These are phyloP conservation scores for Yarrowia deformans DNA, from an alignment of 805 yeast species.

Conservation along the genomic window DNA sequence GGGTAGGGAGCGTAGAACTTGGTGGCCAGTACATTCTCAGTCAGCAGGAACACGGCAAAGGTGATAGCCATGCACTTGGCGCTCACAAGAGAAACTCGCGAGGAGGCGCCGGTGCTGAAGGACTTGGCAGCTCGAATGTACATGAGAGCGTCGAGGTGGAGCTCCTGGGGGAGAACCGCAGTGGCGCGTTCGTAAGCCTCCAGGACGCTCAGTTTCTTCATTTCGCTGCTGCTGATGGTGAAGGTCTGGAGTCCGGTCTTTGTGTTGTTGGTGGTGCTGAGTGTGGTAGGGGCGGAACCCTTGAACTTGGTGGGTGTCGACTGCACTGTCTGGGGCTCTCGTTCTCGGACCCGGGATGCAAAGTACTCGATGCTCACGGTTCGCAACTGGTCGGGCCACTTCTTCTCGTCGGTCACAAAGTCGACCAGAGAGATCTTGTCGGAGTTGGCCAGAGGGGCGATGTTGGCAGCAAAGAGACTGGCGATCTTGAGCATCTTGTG, in stretches of 20 bases:
- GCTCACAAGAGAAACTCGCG: constrained; percentile 66
- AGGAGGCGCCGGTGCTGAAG: constrained; percentile 57
- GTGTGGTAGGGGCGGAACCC: neutral
- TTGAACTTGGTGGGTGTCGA: constrained; percentile 23
- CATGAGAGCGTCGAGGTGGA: constrained; percentile 67
- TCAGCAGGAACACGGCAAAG: constrained; percentile 63
- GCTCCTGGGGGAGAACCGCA: constrained; percentile 60
- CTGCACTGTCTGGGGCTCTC: constrained; percentile 18
- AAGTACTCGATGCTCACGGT: constrained; percentile 47
- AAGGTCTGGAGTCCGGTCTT: constrained; percentile 59
- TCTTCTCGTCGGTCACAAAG: constrained; percentile 43
- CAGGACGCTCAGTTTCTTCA: constrained; percentile 55
- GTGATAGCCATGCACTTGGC: constrained; percentile 74
- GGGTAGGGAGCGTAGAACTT: constrained; percentile 77
- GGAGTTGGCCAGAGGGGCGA: constrained; percentile 45
- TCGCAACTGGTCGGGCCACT: constrained; percentile 45
- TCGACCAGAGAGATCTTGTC: constrained; percentile 44
- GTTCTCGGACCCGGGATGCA: constrained; percentile 12
- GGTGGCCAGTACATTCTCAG: constrained; percentile 66
- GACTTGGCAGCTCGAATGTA: constrained; percentile 74
- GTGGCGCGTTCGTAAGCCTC: constrained; percentile 44
- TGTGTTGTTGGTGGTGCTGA: neutral
- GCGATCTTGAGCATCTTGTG: constrained; percentile 62
- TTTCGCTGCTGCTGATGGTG: constrained; percentile 61
- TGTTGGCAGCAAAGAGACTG: constrained; percentile 43